phyloP scores from a whole-genome alignment of 345 rosid genomes.

The Pistacia integerrima region DNA sequence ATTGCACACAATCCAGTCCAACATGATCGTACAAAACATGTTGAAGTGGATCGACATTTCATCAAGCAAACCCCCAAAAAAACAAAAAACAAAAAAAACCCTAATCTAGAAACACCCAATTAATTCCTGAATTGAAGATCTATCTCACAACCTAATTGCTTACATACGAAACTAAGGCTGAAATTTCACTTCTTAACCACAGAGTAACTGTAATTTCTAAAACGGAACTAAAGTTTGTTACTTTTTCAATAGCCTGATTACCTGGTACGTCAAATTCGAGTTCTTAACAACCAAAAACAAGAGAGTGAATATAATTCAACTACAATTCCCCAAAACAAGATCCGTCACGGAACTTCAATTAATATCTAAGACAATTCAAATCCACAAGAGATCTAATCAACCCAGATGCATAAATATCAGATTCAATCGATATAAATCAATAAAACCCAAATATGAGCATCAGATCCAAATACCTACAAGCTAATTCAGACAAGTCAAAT shows the following conservation, averaged over 20 bases:
- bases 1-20: too few species aligned
- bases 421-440: constrained; percentile 10
- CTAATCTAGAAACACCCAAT: not conserved
- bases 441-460: not conserved
- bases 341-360: constrained; percentile 11
- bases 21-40: too few species aligned
- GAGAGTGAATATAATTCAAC: not conserved
- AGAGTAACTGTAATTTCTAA: not conserved
- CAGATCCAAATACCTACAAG: constrained; percentile 34
- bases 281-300: not conserved
- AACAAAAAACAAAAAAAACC: not conserved
- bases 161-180: not conserved
- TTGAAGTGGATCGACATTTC: too few species aligned
- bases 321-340: constrained; percentile 12
- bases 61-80: too few species aligned
- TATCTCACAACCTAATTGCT: not conserved
- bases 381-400: constrained; percentile 14
- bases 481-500: constrained; percentile 11
- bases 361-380: constrained; percentile 18
- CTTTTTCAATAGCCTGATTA: not conserved
- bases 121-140: not conserved
- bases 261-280: not conserved
- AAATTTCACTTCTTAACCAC: not conserved
- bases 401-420: constrained; percentile 16
- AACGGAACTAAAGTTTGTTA: not conserved